A percentile compares a stretch with the other conserved stretches of the same genome.
These are phyloP conservation scores for Rhodotorula sp. DNA, from an alignment of 1,284 basidiomycete genomes.

Conservation along the genomic window DNA sequence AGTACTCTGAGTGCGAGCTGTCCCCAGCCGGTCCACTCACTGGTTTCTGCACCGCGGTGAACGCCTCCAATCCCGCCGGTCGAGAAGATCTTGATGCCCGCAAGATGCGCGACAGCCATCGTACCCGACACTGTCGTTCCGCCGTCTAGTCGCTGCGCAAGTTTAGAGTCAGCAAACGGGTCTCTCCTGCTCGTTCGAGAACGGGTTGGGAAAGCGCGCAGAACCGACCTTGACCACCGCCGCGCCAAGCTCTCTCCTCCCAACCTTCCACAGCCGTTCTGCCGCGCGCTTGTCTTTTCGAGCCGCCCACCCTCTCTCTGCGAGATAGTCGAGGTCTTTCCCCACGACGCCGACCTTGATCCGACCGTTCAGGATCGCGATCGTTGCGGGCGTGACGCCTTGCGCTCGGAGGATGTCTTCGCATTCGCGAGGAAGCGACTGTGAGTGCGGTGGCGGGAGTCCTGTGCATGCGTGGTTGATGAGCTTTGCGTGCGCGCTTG, in stretches of 20 bases:
- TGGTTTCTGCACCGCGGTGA: slow-evolving; percentile 84
- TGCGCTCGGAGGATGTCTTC: slow-evolving; percentile 74
- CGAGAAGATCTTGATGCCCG: slow-evolving; percentile 62
- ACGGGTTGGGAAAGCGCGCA: no score
- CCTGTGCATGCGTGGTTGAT: slow-evolving; percentile 14
- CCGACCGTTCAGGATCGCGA: slow-evolving; percentile 78
- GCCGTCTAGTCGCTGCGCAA: slow-evolving; percentile 58
- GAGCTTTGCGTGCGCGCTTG: neutral
- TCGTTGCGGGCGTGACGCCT: slow-evolving; percentile 83
- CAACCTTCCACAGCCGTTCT: slow-evolving; percentile 62
- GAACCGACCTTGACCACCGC: slow-evolving; percentile 38
- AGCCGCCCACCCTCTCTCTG: slow-evolving; percentile 52
- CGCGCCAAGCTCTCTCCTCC: slow-evolving; percentile 79
- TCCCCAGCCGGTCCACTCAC: slow-evolving; percentile 55
- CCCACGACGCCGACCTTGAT: slow-evolving; percentile 79
- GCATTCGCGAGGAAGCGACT: slow-evolving; percentile 31
- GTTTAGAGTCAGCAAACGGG: neutral
- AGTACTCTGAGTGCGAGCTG: neutral
- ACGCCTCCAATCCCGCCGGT: slow-evolving; percentile 70
- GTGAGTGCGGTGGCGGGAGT: slow-evolving; percentile 37
- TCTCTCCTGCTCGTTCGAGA: neutral
- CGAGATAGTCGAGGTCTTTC: slow-evolving; percentile 68
- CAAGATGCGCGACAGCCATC: slow-evolving; percentile 72
- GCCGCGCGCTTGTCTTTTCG: slow-evolving; percentile 45
- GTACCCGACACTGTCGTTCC: slow-evolving; percentile 92